Base-by-base conservation (phyloP, 1,139 yeast species). In the Sugiyamaella grinbergsii region DNA sequence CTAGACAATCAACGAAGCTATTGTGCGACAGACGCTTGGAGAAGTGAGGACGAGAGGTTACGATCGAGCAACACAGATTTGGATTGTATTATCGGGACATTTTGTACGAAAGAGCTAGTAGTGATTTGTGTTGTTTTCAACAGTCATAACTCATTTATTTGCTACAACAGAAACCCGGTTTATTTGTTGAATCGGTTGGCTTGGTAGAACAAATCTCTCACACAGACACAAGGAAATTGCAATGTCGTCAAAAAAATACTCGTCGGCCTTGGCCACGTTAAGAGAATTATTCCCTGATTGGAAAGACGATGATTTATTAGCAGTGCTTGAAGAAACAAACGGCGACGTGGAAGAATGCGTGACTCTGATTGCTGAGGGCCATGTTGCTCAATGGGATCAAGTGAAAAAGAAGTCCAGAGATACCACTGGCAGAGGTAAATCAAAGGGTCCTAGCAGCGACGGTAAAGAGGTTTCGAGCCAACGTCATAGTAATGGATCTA, bases 261-360 rank as follows among this genome's bases (percentile, higher is more conserved):
- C 62, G 24, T 66, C 69, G 54, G 76, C 78, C 60, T 74, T 89
- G 62, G 71, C 76, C 55, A 79, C 85, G 46, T 79, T 93, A 64
- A 72, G 77, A 51, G 98, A 93, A 69, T 76, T 93, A 76, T 91
- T 93, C 74, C 96, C 97, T 38, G 96, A 88, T 66, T 93, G 98
- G 98, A 81, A 88, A 52, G 76, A 79, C 49, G 96, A 87, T 41
- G 98, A 93, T 67, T 81, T 93, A 68, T 72, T 78, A 49, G 80
- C 85, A 50, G 82, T 89, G 54, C 81, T 91, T 60, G 75, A 76
- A 54, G 98, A 93, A 70, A 80, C 85, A 61, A 75, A 71, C 55
- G 78, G 83, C 59, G 90, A 86, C 64, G 75, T 89, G 59, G 95
- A 86, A 65, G 77, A 80, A 47, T 89, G 93, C 58, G 85, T 88